Evolutionary conservation across 2,329 filamentous ascomycete species (phyloP).

Genomic region (Blastomyces parvus): DNA sequence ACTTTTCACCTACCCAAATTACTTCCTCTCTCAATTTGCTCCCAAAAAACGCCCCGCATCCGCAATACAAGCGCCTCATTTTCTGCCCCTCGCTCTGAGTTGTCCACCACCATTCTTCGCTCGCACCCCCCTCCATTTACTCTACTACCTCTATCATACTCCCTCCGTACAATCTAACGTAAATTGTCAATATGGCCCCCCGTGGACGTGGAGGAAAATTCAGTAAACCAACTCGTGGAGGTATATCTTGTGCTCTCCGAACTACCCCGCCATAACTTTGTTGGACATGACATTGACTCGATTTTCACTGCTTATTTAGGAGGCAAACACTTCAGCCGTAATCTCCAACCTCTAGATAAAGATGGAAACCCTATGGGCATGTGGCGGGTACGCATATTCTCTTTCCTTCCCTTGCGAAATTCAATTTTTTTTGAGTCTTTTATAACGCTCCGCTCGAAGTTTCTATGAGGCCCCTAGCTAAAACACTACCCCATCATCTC

Average conservation of each 20-base stretch:
- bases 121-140: neutral
- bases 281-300: conserved; percentile 8
- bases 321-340: conserved; percentile 89
- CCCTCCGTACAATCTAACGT: conserved; percentile 10
- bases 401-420: conserved; percentile 8
- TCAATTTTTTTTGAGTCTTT: no score
- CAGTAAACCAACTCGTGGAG: conserved; percentile 84
- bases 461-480: neutral
- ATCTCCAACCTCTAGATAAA: conserved; percentile 77
- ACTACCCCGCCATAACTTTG: conserved; percentile 4
- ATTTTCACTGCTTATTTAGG: conserved; percentile 43
- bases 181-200: conserved; percentile 31
- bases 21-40: neutral
- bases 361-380: conserved; percentile 84
- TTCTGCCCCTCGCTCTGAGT: conserved; percentile 13
- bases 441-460: neutral
- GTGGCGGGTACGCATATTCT: conserved; percentile 57
- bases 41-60: conserved; percentile 15
- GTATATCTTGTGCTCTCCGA: conserved; percentile 41
- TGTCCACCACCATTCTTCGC: neutral
- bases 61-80: conserved; percentile 4
- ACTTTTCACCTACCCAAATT: neutral
- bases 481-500: neutral
- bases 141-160: neutral
- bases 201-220: conserved; percentile 87